Evolutionary conservation across 2,329 filamentous ascomycete genomes (phyloP).

Genomic region (Dryadomyces sulphureus): DNA sequence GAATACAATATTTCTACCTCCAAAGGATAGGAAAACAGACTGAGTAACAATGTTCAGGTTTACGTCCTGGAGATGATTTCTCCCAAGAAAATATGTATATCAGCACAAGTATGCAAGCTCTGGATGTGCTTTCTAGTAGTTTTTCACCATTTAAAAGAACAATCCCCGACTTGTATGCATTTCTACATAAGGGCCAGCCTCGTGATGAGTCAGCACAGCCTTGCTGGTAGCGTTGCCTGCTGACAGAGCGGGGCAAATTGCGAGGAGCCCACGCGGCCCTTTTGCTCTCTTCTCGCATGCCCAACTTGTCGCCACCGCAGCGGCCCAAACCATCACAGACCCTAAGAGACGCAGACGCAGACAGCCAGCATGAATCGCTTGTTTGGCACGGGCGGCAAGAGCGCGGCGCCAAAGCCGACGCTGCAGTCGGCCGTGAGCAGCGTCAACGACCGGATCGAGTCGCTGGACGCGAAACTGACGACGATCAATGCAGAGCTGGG

Average conservation of each 20-base stretch:
- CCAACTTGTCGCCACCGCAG: not conserved
- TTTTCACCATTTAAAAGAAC: no score
- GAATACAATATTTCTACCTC: no score
- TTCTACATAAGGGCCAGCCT: not conserved
- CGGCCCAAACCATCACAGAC: not conserved
- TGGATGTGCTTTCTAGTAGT: no score
- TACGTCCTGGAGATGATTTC: no score
- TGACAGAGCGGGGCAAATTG: constrained; percentile 1
- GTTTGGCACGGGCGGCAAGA: constrained; percentile 58
- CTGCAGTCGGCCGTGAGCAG: constrained; percentile 71
- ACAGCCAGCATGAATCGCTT: constrained; percentile 66
- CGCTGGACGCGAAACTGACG: constrained; percentile 87
- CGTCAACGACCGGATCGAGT: constrained; percentile 71
- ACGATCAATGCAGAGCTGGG: constrained; percentile 81
- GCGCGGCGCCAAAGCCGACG: constrained; percentile 75
- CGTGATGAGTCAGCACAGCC: not conserved
- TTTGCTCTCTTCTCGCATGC: not conserved
- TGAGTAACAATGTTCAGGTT: no score
- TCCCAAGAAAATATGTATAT: no score
- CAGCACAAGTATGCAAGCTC: no score
- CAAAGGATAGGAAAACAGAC: no score
- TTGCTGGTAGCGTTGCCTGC: not conserved
- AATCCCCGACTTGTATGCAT: no score
- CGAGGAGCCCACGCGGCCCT: not conserved
- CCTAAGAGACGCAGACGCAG: not conserved